A percentile compares a stretch with the other conserved stretches of the same genome.
Evolutionary conservation across 257 asterid genomes (phyloP).

Genomic region (Mentha longifolia): DNA sequence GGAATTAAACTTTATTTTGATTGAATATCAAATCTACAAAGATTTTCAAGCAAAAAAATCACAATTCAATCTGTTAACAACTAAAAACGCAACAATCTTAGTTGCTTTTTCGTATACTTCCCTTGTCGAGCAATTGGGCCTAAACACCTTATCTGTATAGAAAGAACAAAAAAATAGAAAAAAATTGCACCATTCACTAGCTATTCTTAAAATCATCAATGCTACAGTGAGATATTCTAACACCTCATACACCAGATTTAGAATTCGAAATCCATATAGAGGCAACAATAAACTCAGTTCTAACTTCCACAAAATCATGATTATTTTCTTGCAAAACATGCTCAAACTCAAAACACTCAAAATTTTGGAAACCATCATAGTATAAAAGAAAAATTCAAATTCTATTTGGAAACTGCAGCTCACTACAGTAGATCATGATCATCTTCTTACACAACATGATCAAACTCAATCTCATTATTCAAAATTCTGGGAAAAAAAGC

Average conservation of each 20-base stretch:
- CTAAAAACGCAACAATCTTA: conserved; percentile 85
- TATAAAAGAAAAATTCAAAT: too few relatives aligned
- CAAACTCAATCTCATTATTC: not conserved
- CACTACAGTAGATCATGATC: conserved; percentile 19
- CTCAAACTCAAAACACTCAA: not conserved
- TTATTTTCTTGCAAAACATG: conserved; percentile 13
- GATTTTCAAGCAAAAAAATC: conserved; percentile 22
- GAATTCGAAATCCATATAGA: not conserved
- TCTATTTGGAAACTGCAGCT: not conserved
- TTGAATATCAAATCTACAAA: too few relatives aligned
- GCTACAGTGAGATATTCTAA: conserved; percentile 3
- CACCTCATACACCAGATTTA: conserved; percentile 18
- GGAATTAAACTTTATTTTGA: not conserved
- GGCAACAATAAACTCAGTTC: not conserved
- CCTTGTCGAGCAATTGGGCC: conserved; percentile 73
- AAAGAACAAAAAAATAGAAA: not conserved
- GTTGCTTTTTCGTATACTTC: conserved; percentile 92
- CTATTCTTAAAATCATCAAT: conserved; percentile 8
- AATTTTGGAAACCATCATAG: not conserved
- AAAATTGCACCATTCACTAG: conserved; percentile 7
- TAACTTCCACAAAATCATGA: conserved; percentile 16
- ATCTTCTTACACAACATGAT: not conserved
- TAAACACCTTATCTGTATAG: conserved; percentile 73
- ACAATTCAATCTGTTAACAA: conserved; percentile 82
- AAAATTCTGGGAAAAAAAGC: not conserved